Conservation (phyloP, 768 basidiomycete genomes). For the Termitomyces sp. region DNA sequence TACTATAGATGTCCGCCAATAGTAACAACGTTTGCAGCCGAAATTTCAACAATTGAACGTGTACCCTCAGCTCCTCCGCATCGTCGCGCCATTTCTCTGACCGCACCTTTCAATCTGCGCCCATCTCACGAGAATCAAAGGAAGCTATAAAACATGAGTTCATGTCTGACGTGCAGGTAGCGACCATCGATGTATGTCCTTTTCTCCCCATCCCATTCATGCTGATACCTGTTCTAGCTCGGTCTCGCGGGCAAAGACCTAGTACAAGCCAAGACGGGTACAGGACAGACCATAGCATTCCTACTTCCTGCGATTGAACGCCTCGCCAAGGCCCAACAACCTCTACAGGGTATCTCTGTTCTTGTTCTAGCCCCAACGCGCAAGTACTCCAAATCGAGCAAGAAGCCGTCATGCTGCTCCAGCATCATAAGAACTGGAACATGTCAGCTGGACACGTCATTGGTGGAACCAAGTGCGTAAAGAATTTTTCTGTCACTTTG, state of each 20-base stretch:
- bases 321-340: constrained; percentile 38
- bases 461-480: constrained; percentile 49
- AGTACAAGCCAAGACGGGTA: constrained; percentile 57
- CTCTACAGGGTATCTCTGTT: constrained; percentile 42
- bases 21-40: not conserved
- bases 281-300: constrained; percentile 53
- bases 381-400: constrained; percentile 66
- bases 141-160: constrained; percentile 40
- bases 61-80: not conserved
- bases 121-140: constrained; percentile 39
- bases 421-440: constrained; percentile 28
- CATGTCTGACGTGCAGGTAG: constrained; percentile 49
- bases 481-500: not conserved
- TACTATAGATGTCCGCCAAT: not conserved
- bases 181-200: constrained; percentile 34
- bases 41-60: not conserved
- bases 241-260: constrained; percentile 42
- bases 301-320: constrained; percentile 73
- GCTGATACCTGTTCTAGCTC: constrained; percentile 19
- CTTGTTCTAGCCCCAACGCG: constrained; percentile 71
- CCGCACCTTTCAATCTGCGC: constrained; percentile 27
- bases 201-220: not conserved
- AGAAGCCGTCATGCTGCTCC: constrained; percentile 49
- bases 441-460: constrained; percentile 48
- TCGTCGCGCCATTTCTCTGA: constrained; percentile 26